Conservation (phyloP, 176 grass and related monocot species). For the Oryza nivara region DNA sequence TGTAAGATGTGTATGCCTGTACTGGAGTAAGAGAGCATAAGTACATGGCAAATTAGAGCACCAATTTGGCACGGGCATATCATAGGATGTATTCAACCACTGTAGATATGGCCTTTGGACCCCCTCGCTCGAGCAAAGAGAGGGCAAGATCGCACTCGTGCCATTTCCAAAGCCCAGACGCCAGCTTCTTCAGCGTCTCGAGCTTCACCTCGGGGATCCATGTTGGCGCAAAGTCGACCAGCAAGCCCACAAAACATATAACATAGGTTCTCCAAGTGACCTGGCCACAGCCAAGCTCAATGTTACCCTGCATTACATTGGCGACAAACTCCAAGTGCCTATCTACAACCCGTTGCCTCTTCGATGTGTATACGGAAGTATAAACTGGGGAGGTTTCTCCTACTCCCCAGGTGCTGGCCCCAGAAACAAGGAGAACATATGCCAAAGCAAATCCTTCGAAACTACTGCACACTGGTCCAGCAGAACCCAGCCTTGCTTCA, state of each 20-base stretch:
- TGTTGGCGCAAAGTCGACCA: conserved; percentile 58
- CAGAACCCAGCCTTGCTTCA: conserved; percentile 46
- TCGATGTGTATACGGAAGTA: conserved; percentile 46
- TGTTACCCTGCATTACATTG: conserved; percentile 63
- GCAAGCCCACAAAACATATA: conserved; percentile 60
- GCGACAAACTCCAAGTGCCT: conserved; percentile 69
- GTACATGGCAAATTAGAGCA: not conserved
- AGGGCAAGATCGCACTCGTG: conserved; percentile 67
- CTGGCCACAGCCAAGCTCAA: conserved; percentile 66
- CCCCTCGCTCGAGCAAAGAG: conserved; percentile 67
- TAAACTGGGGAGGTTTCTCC: conserved; percentile 49
- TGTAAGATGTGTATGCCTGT: not conserved
- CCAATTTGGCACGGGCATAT: not conserved
- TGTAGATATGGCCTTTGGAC: conserved; percentile 42
- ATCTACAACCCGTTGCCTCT: conserved; percentile 50
- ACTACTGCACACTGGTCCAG: conserved; percentile 53
- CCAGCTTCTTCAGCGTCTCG: conserved; percentile 58
- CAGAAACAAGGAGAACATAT: conserved; percentile 62
- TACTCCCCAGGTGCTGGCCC: conserved; percentile 67
- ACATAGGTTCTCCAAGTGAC: conserved; percentile 64
- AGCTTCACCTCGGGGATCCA: conserved; percentile 63
- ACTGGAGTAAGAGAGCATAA: not conserved
- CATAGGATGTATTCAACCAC: conserved; percentile 63
- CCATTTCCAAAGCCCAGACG: conserved; percentile 61
- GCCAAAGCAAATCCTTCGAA: conserved; percentile 73